A percentile compares a stretch with the other conserved stretches of the same genome.
phyloP scores from a whole-genome alignment of 495 filamentous ascomycete species.

The Aspergillus baeticus region DNA sequence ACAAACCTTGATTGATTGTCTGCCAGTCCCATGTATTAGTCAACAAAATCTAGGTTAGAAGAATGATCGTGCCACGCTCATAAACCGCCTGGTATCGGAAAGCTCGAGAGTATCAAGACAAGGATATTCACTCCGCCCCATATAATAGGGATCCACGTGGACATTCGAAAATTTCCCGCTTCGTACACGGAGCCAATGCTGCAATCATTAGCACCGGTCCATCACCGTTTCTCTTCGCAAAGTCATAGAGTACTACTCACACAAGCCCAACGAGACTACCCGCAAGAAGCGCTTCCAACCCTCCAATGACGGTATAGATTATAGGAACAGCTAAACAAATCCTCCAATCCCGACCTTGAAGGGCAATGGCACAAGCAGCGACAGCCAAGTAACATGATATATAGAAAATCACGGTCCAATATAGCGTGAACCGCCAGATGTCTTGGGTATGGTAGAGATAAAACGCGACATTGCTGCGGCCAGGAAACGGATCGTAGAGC shows the following conservation, averaged over 20 bases:
- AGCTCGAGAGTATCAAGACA: constrained; percentile 88
- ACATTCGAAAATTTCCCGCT: constrained; percentile 88
- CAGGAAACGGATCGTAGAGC: constrained; percentile 74
- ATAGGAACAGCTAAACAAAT: constrained; percentile 75
- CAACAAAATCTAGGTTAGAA: no score
- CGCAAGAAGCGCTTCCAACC: constrained; percentile 77
- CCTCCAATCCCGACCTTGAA: constrained; percentile 70
- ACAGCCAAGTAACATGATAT: constrained; percentile 48
- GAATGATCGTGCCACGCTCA: constrained; percentile 32
- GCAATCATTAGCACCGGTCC: constrained; percentile 11
- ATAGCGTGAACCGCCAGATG: constrained; percentile 88
- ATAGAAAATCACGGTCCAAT: constrained; percentile 71
- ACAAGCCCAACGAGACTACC: constrained; percentile 87
- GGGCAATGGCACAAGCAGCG: constrained; percentile 67
- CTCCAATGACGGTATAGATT: constrained; percentile 71
- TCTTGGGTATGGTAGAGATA: constrained; percentile 78
- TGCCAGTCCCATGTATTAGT: no score
- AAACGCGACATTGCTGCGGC: constrained; percentile 46
- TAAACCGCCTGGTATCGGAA: constrained; percentile 91
- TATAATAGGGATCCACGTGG: constrained; percentile 93
- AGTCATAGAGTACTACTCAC: constrained; percentile 51
- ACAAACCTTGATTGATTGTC: no score
- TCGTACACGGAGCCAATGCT: constrained; percentile 88
- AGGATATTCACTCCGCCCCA: constrained; percentile 92
- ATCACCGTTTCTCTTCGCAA: neutral